Evolutionary conservation across 1,139 yeast species (phyloP), one percentile per base, ranked within the genome.

Genomic region (Geotrichum siamense): DNA sequence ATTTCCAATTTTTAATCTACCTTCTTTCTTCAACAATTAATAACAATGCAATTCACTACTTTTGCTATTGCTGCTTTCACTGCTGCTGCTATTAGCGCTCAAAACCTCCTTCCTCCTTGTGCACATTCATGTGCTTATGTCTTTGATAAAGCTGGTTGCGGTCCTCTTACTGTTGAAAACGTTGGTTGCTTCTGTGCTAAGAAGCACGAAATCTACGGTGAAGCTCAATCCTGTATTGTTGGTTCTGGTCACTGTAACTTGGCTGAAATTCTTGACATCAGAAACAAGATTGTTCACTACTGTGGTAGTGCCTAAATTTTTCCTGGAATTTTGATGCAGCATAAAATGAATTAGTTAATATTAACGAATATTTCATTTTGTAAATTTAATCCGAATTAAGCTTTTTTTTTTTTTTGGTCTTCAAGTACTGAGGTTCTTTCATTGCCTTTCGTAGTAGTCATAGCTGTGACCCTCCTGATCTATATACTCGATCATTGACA

Each of bases 131-230:
- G 45, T 22, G 16, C 13, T 13, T n/a, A 30, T 33, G 15, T 42
- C 15, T 25, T 42, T n/a, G 41, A 37, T 22, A 23, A 27, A 5
- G 33, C 45, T 12, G 45, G 45, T 15, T 42, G 45, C 26, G 45
- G 45, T 19, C 22, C 37, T 9, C 41, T 42, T 10, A 37, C 41
- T 20, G 31, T 16, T 5, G 25, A 32, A n/a, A 42, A 8, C 39
- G 25, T 42, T 26, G n/a, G 16, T 15, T 42, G 45, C 38, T 42
- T 42, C 38, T 42, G 45, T 20, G 33, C 16, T 21, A 42, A 32
- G 16, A 42, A 42, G 38, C 29, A 31, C 29, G 10, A 20, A 12
- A 16, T 42, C 15, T 23, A 36, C 22, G 15, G 13, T n/a, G 38
- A 42, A 9, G 34, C 39, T 12, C 45, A 42, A 26, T 12, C 13